These are phyloP conservation scores for Chrysoporthe austroafricana DNA, from an alignment of 2,329 filamentous ascomycete genomes.

Conservation along the genomic window DNA sequence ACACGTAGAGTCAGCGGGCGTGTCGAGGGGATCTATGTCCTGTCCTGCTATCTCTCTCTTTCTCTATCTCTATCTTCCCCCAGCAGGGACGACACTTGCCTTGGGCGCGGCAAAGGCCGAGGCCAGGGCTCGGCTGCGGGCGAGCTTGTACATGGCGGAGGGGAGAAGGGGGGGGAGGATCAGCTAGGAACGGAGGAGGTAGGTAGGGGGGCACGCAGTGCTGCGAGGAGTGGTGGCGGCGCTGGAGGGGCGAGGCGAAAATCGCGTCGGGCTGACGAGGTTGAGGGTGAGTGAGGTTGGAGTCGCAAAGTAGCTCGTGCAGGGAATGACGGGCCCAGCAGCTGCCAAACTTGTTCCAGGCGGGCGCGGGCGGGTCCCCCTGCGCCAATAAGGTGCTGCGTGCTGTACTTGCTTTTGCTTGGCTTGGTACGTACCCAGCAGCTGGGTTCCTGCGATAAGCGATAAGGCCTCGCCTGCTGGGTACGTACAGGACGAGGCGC, in stretches of 20 bases:
- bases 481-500: too few relatives aligned
- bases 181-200: background rate
- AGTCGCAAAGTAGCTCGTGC: conserved; percentile 5
- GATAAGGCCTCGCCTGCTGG: background rate
- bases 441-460: background rate
- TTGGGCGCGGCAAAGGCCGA: conserved; percentile 78
- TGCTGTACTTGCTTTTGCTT: too few relatives aligned
- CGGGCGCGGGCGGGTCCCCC: background rate
- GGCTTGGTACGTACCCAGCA: too few relatives aligned
- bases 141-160: conserved; percentile 79
- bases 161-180: conserved; percentile 10
- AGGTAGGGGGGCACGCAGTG: conserved; percentile 3
- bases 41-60: background rate
- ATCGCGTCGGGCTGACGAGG: conserved; percentile 15
- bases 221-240: conserved; percentile 27
- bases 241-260: conserved; percentile 15
- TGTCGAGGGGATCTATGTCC: background rate
- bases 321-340: conserved; percentile 25
- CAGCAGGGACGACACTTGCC: conserved; percentile 54
- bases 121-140: conserved; percentile 79
- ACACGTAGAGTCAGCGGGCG: conserved; percentile 28
- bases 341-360: conserved; percentile 22
- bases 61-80: too few relatives aligned
- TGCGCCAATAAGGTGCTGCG: background rate
- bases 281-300: conserved; percentile 3